Conservation (phyloP, 176 grass and related monocot species). For the Eremochloa ophiuroides region DNA sequence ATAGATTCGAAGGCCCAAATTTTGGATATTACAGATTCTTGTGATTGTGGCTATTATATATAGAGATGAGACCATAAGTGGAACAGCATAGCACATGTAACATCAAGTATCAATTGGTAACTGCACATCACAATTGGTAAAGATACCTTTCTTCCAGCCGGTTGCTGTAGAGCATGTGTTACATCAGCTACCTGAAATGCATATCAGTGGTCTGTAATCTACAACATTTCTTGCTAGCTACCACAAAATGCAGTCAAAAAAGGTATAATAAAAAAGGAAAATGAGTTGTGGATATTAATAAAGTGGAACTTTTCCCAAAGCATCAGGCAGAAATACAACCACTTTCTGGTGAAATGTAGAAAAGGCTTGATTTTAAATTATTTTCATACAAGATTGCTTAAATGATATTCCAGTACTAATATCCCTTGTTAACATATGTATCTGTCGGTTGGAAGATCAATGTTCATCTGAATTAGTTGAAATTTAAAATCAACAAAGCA, state of each 20-base stretch:
- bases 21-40: not conserved
- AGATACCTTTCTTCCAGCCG: constrained; percentile 87
- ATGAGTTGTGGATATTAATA: not conserved
- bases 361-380: not conserved
- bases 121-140: not conserved
- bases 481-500: not conserved
- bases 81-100: not conserved
- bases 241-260: not conserved
- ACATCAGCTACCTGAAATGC: constrained; percentile 86
- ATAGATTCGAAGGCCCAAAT: not conserved
- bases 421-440: not conserved
- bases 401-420: not conserved
- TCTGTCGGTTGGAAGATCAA: not conserved
- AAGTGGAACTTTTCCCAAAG: not conserved
- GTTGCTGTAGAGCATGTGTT: constrained; percentile 97
- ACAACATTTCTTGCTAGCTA: not conserved
- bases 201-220: not conserved
- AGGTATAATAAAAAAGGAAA: not conserved
- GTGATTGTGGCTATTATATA: not conserved
- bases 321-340: not conserved
- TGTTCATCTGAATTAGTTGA: not conserved
- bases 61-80: not conserved
- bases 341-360: not conserved
- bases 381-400: not conserved
- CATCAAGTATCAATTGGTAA: not conserved